These are phyloP conservation scores for Colletotrichum sp. DNA, from an alignment of 2,329 filamentous ascomycete genomes.

Conservation along the genomic window DNA sequence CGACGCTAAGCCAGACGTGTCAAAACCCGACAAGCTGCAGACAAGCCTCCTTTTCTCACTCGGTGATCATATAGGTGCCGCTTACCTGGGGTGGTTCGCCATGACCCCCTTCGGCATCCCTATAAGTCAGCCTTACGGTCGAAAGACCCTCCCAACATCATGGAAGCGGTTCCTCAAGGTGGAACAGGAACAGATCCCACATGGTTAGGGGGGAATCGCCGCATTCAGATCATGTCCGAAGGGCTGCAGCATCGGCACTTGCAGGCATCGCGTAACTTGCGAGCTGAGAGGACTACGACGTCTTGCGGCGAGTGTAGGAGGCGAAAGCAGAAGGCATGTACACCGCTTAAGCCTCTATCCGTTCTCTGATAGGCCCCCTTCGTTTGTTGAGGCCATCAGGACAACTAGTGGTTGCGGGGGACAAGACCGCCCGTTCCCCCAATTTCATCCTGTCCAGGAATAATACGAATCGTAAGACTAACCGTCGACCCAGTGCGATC, in stretches of 20 bases:
- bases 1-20: constrained; percentile 14
- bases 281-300: constrained; percentile 39
- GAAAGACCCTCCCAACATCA: neutral
- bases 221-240: constrained; percentile 35
- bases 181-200: constrained; percentile 4
- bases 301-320: constrained; percentile 56
- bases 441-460: neutral
- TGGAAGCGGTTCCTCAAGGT: neutral
- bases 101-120: neutral
- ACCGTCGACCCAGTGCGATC: constrained; percentile 49
- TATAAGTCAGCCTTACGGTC: constrained; percentile 16
- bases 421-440: neutral
- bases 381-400: neutral
- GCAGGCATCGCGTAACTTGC: constrained; percentile 21
- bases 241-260: constrained; percentile 34
- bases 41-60: constrained; percentile 4
- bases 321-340: constrained; percentile 54
- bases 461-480: neutral
- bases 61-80: neutral
- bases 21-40: constrained; percentile 11
- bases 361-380: neutral
- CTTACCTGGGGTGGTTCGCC: neutral
- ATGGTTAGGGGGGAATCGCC: neutral
- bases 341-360: neutral
- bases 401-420: neutral